Evolutionary conservation across 495 filamentous ascomycete genomes (phyloP).

Genomic region (Aspergillus bridgeri): DNA sequence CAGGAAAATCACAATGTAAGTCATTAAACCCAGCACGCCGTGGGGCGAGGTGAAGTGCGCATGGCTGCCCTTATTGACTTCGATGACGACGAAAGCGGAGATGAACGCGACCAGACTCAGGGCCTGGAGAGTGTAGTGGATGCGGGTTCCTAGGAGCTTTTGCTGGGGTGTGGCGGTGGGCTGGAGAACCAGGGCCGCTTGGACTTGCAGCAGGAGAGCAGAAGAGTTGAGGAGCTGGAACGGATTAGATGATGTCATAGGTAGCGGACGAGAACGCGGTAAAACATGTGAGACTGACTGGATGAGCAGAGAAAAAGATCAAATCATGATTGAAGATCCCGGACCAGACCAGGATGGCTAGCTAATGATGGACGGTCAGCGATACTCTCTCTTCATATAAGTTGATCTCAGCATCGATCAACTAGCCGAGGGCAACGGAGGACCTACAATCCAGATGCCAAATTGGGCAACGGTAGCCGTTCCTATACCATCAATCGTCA

Average conservation of each 20-base stretch:
- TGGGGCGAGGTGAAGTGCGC: slow-evolving; percentile 75
- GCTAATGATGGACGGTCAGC: slow-evolving; percentile 42
- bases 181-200: slow-evolving; percentile 82
- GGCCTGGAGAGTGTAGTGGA: slow-evolving; percentile 65
- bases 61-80: slow-evolving; percentile 71
- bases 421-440: background rate
- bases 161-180: slow-evolving; percentile 74
- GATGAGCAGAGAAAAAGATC: slow-evolving; percentile 80
- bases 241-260: slow-evolving; percentile 4
- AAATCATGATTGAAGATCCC: slow-evolving; percentile 62
- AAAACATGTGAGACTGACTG: slow-evolving; percentile 44
- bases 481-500: slow-evolving; percentile 39
- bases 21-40: slow-evolving; percentile 72
- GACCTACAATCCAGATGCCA: slow-evolving; percentile 61
- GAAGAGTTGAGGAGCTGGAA: slow-evolving; percentile 68
- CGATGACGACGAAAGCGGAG: slow-evolving; percentile 71
- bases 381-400: background rate
- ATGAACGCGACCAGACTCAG: slow-evolving; percentile 59
- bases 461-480: slow-evolving; percentile 66
- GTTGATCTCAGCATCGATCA: no score
- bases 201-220: slow-evolving; percentile 67
- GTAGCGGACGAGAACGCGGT: background rate
- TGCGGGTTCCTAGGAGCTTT: slow-evolving; percentile 66
- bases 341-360: slow-evolving; percentile 70
- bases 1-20: slow-evolving; percentile 64